These are phyloP conservation scores for Pelargonium fulgidum DNA, from an alignment of 441 rosid genomes.

Conservation along the genomic window DNA sequence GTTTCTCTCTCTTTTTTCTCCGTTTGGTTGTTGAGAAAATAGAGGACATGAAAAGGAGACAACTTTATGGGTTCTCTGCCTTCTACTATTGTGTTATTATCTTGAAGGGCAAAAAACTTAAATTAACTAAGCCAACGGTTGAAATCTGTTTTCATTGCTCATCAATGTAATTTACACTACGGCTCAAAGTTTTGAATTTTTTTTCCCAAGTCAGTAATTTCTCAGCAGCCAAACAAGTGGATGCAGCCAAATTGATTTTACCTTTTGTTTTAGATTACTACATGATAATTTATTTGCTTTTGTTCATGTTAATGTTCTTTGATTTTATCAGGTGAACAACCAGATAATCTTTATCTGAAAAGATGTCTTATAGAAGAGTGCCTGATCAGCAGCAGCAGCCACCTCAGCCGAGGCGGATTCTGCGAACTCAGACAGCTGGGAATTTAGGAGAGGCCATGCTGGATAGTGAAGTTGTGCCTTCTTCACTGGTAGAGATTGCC, in stretches of 20 bases:
- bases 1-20: not conserved
- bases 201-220: not conserved
- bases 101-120: not conserved
- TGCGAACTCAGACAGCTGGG: slow-evolving; percentile 87
- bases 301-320: not conserved
- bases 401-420: slow-evolving; percentile 46
- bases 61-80: not conserved
- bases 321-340: not conserved
- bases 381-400: slow-evolving; percentile 37
- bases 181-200: not conserved
- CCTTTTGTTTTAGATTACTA: too few relatives aligned
- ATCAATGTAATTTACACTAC: not conserved
- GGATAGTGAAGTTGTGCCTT: slow-evolving; percentile 98
- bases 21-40: slow-evolving; percentile 2
- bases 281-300: too few relatives aligned
- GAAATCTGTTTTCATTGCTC: too few relatives aligned
- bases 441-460: slow-evolving; percentile 77
- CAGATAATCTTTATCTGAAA: not conserved
- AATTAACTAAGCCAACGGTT: too few relatives aligned
- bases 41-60: not conserved
- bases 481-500: slow-evolving; percentile 85
- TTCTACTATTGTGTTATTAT: not conserved
- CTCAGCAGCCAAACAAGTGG: not conserved
- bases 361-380: slow-evolving; percentile 2
- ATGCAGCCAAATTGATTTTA: too few relatives aligned